Evolutionary conservation across 2,329 filamentous ascomycete genomes (phyloP).

Genomic region (Talaromyces verruculosus): DNA sequence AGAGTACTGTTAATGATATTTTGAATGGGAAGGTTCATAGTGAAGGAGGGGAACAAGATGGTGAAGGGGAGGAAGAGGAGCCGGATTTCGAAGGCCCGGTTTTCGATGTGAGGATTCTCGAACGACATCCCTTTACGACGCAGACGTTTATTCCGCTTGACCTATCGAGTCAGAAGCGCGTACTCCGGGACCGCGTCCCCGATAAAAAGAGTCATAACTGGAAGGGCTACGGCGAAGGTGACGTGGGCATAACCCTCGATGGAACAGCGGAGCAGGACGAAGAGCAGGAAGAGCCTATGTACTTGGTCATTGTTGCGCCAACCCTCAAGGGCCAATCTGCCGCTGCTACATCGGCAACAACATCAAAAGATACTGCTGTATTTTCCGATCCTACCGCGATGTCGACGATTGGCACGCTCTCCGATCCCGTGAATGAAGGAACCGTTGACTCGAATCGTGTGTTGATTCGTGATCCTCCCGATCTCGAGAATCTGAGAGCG

Average conservation of each 20-base stretch:
- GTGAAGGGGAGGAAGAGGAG: not conserved
- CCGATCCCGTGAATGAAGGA: conserved; percentile 7
- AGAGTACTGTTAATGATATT: not conserved
- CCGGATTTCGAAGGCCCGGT: conserved; percentile 27
- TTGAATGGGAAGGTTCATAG: not conserved
- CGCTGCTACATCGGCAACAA: conserved; percentile 28
- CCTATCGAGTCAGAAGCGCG: conserved; percentile 37
- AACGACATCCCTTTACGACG: conserved; percentile 89
- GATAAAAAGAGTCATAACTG: conserved; percentile 19
- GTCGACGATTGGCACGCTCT: not conserved
- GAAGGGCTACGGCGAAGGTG: conserved; percentile 19
- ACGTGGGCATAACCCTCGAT: conserved; percentile 15
- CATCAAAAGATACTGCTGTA: not conserved
- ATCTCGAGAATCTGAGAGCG: conserved; percentile 67
- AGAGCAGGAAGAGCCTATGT: conserved; percentile 45
- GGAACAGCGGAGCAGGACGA: conserved; percentile 17
- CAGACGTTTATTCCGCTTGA: conserved; percentile 87
- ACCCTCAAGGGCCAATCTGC: conserved; percentile 54
- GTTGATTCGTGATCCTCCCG: conserved; percentile 60
- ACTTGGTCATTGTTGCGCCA: conserved; percentile 87
- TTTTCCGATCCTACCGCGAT: conserved; percentile 3
- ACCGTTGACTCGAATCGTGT: conserved; percentile 31
- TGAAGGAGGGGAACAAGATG: not conserved
- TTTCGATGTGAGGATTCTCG: conserved; percentile 72
- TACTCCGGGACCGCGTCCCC: conserved; percentile 14